phyloP scores from a whole-genome alignment of 1,284 basidiomycete genomes.

The Wallemia mellicola region DNA sequence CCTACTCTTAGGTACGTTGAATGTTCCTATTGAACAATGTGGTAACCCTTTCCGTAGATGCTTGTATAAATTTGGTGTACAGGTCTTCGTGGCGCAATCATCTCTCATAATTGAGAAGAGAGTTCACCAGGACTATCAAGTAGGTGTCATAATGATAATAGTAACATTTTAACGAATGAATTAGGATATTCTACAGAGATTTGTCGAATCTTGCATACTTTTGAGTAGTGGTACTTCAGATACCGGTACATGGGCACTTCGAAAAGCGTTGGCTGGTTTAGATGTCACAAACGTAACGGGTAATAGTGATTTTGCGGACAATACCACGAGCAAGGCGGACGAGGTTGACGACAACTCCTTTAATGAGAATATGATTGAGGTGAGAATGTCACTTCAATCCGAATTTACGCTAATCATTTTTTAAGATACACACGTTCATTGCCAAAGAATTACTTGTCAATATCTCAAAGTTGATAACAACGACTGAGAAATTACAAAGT shows the following conservation, averaged over 20 bases:
- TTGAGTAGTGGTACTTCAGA: not conserved
- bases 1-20: not conserved
- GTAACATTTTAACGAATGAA: not conserved
- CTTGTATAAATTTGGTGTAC: not conserved
- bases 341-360: not conserved
- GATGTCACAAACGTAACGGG: not conserved
- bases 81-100: not conserved
- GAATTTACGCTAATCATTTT: not conserved
- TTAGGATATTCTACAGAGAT: not conserved
- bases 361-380: too few relatives aligned
- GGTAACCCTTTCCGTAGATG: not conserved
- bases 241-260: not conserved
- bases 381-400: too few relatives aligned
- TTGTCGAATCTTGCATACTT: not conserved
- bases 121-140: not conserved
- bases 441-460: constrained; percentile 38
- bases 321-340: not conserved
- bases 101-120: not conserved
- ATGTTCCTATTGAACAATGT: not conserved
- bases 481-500: constrained; percentile 49
- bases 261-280: not conserved
- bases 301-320: not conserved
- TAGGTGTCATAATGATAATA: not conserved
- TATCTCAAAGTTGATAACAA: constrained; percentile 47
- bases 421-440: constrained; percentile 39